Evolutionary conservation across 2,329 filamentous ascomycete genomes (phyloP), one percentile per base, ranked within the genome.

Genomic region (Penicillium concentricum): DNA sequence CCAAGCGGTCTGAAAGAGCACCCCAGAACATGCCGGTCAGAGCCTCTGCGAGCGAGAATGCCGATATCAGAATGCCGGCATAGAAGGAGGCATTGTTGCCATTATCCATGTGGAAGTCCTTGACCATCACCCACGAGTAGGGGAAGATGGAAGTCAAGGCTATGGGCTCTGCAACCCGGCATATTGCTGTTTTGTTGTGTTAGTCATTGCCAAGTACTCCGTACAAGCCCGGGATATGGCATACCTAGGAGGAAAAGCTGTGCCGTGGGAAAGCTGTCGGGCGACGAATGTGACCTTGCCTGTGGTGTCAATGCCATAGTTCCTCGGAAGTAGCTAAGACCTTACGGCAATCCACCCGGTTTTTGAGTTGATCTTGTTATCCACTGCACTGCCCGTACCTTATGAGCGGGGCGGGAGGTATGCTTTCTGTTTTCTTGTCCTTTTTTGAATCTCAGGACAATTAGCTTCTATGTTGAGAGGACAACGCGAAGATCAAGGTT

Each of bases 61-160:
- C 87, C 13, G 91, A 93, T 66, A 96, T 92, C 72, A 96, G 85
- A 63, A 94, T 80, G 49, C 92, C 92, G 30, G 92, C 89, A 75
- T 95, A 96, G 77, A 90, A 93, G 37, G 87, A 95, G 59, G 90
- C 90, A 84, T 92, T 85, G 76, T 84, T 79, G 64, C 86, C 84
- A 66, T 84, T 82, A 60, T 88, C 89, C 65, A 92, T 82, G 39
- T 90, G 70, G 74, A 91, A 91, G 65, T 86, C 82, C 74, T 90
- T 90, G 64, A 93, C 87, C 65, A 93, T 86, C 58, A 88, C 84
- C 89, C 89, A 95, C 58, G 90, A 90, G 74, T 96, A 97, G 20
- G 92, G 92, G 68, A 93, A 95, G 74, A 96, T 94, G 69, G 90
- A 94, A 1, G 92, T 96, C 62, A 97, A 84, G 49, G 92, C 92